Evolutionary conservation across 164 flowering plant species (phyloP).

Genomic region (Umbilicus rupestris): DNA sequence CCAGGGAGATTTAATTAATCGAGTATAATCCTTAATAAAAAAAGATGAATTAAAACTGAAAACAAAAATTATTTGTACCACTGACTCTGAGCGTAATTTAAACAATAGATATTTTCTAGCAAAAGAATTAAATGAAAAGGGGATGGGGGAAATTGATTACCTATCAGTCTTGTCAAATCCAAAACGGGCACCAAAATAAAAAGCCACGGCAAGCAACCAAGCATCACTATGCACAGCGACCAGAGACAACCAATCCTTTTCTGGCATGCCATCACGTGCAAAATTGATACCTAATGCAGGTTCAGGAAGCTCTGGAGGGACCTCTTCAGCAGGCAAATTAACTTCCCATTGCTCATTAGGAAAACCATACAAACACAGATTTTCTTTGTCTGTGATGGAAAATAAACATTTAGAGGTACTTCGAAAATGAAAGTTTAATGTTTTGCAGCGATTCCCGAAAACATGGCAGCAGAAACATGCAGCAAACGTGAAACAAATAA

Average conservation of each 20-base stretch:
- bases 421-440: not conserved
- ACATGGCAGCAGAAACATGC: not conserved
- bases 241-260: slow-evolving; percentile 35
- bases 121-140: not conserved
- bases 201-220: slow-evolving; percentile 43
- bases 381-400: slow-evolving; percentile 34
- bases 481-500: not conserved
- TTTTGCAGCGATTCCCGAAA: not conserved
- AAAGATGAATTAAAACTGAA: too few relatives aligned
- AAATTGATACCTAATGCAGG: slow-evolving; percentile 46
- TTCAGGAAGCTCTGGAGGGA: slow-evolving; percentile 50
- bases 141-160: slow-evolving; percentile 13
- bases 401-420: slow-evolving; percentile 1
- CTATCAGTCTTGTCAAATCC: slow-evolving; percentile 39
- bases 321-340: slow-evolving; percentile 40
- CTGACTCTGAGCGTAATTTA: too few relatives aligned
- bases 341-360: slow-evolving; percentile 50
- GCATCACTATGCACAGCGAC: slow-evolving; percentile 52
- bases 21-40: too few relatives aligned
- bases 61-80: too few relatives aligned
- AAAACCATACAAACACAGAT: slow-evolving; percentile 37
- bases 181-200: slow-evolving; percentile 37
- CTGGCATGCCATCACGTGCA: slow-evolving; percentile 48
- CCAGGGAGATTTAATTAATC: not conserved
- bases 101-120: too few relatives aligned